Percentiles rank a stretch among this genome's conserved stretches.
These are phyloP conservation scores for Brassica nigra DNA, from an alignment of 345 rosid genomes.

Conservation along the genomic window DNA sequence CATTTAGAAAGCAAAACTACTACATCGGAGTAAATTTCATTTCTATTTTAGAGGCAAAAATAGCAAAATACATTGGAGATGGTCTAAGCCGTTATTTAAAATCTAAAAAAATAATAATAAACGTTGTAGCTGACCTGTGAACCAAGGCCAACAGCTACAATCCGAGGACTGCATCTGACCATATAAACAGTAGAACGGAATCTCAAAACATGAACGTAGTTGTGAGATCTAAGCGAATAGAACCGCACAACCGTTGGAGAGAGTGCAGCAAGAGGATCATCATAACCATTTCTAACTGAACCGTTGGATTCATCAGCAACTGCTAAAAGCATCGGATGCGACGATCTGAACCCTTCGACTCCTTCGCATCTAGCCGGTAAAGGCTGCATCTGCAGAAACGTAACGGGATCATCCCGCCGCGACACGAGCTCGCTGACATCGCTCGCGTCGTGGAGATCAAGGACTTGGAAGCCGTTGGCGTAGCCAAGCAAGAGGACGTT, in stretches of 20 bases:
- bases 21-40: too few relatives aligned
- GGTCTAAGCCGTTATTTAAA: background rate
- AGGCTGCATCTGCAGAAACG: slow-evolving; percentile 87
- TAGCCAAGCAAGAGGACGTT: slow-evolving; percentile 86
- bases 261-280: slow-evolving; percentile 48
- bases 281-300: slow-evolving; percentile 53
- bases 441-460: slow-evolving; percentile 81
- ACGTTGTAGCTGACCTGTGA: slow-evolving; percentile 63
- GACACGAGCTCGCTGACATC: slow-evolving; percentile 78
- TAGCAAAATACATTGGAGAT: too few relatives aligned
- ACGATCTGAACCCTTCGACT: slow-evolving; percentile 71
- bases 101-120: background rate
- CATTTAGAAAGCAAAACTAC: too few relatives aligned
- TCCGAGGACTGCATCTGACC: slow-evolving; percentile 87
- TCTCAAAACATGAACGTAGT: slow-evolving; percentile 84
- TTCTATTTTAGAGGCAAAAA: too few relatives aligned
- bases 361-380: slow-evolving; percentile 69
- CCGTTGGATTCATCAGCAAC: slow-evolving; percentile 81
- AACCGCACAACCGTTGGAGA: slow-evolving; percentile 84
- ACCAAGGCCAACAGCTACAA: slow-evolving; percentile 89
- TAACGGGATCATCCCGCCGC: slow-evolving; percentile 82
- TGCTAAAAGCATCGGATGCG: slow-evolving; percentile 89
- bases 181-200: slow-evolving; percentile 88
- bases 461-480: slow-evolving; percentile 91
- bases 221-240: slow-evolving; percentile 85